These are phyloP conservation scores for Melastoma candidum DNA, from an alignment of 441 rosid species.

Conservation along the genomic window DNA sequence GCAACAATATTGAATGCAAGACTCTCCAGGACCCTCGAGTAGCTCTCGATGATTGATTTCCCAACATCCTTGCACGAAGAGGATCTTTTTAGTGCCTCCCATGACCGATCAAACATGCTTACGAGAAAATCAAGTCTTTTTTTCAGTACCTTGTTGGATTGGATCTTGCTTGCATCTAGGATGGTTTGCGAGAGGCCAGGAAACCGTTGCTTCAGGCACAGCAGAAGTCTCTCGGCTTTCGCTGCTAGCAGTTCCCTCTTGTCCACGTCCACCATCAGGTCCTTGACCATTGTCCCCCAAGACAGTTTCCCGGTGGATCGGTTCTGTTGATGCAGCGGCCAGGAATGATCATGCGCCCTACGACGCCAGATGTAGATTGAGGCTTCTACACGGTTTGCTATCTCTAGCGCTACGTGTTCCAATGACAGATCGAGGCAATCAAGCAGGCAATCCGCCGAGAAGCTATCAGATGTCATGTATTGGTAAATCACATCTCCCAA, in stretches of 20 bases:
- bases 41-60: conserved; percentile 91
- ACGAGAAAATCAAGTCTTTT: too few species aligned
- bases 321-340: conserved; percentile 22
- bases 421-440: conserved; percentile 40
- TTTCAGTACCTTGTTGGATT: conserved; percentile 40
- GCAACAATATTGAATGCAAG: conserved; percentile 88
- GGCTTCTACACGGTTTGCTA: conserved; percentile 55
- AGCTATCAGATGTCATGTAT: conserved; percentile 48
- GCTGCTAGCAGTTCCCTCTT: conserved; percentile 54
- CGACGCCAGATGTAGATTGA: conserved; percentile 53
- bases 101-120: too few species aligned
- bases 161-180: conserved; percentile 55
- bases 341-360: conserved; percentile 16
- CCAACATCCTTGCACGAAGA: conserved; percentile 63
- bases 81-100: too few species aligned
- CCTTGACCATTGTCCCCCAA: conserved; percentile 44
- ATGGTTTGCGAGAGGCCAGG: conserved; percentile 59
- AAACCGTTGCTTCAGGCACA: conserved; percentile 36
- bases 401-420: conserved; percentile 46
- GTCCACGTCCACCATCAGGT: conserved; percentile 27
- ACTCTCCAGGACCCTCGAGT: conserved; percentile 92
- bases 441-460: conserved; percentile 46
- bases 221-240: conserved; percentile 49
- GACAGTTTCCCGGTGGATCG: conserved; percentile 30
- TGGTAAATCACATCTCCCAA: conserved; percentile 49